phyloP scores from a whole-genome alignment of 225 moss, liverwort and hornwort species.

The Pseudoscleropodium purum region DNA sequence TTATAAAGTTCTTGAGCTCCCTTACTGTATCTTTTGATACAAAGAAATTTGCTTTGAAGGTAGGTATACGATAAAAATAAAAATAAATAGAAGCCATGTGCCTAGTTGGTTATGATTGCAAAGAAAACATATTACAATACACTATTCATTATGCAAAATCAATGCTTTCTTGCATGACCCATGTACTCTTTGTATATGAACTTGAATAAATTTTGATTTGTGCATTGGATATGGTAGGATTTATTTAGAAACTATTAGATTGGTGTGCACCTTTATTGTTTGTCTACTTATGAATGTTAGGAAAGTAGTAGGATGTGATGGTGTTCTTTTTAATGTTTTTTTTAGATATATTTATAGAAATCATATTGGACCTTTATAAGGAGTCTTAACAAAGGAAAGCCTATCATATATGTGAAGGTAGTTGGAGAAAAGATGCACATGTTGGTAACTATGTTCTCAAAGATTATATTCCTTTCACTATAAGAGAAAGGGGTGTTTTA shows the following conservation, averaged over 20 bases:
- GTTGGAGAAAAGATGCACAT: background rate
- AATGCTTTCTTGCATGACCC: background rate
- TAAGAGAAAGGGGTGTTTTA: too few species aligned
- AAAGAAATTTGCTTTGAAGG: background rate
- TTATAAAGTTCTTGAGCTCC: background rate
- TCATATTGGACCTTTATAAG: background rate
- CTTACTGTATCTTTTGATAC: background rate
- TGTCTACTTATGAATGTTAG: background rate
- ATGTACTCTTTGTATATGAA: rapidly evolving
- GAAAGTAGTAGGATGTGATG: background rate
- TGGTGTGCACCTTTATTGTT: background rate
- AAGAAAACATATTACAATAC: background rate
- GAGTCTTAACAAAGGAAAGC: too few species aligned
- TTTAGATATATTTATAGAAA: background rate
- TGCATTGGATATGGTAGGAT: rapidly evolving
- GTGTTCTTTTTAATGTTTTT: background rate
- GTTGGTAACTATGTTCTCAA: background rate
- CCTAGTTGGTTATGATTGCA: background rate
- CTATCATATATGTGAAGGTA: background rate
- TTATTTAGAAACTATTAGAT: background rate
- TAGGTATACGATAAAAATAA: background rate
- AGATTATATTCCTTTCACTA: background rate
- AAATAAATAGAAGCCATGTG: background rate
- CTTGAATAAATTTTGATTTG: background rate
- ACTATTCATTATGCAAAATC: background rate